Evolutionary conservation across 225 moss, liverwort and hornwort genomes (phyloP).

Genomic region (Physcomitrium patens): DNA sequence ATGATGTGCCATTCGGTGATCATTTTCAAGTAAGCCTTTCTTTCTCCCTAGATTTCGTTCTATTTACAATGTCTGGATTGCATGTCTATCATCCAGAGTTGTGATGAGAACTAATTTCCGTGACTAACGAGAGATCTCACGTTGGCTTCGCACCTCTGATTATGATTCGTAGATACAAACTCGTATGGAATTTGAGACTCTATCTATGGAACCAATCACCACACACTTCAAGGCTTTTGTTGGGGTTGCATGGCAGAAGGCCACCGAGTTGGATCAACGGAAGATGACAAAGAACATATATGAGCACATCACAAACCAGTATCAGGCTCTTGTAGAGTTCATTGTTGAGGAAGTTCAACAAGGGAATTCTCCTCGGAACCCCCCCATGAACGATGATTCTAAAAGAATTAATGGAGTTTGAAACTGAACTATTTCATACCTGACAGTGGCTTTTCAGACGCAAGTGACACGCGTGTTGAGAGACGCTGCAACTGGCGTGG

Average conservation of each 20-base stretch:
- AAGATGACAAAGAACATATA: slow-evolving; percentile 78
- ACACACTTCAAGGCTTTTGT: slow-evolving; percentile 55
- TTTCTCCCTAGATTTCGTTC: not conserved
- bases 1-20: slow-evolving; percentile 85
- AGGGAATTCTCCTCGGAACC: not conserved
- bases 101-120: not conserved
- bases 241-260: slow-evolving; percentile 86
- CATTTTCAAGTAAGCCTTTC: slow-evolving; percentile 69
- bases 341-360: slow-evolving; percentile 42
- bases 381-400: slow-evolving; percentile 15
- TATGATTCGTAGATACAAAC: slow-evolving; percentile 59
- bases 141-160: slow-evolving; percentile 1
- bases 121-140: not conserved
- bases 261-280: slow-evolving; percentile 67
- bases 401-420: slow-evolving; percentile 33
- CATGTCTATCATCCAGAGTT: not conserved
- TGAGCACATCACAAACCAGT: slow-evolving; percentile 43
- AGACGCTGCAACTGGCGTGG: not conserved
- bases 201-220: slow-evolving; percentile 49
- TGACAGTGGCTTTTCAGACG: not conserved
- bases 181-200: slow-evolving; percentile 56
- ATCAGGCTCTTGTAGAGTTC: slow-evolving; percentile 29
- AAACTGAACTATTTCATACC: slow-evolving; percentile 2
- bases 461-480: slow-evolving; percentile 7
- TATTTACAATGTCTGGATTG: not conserved